Base-by-base conservation (phyloP, 805 yeast genomes). In the Candida tallmaniae region DNA sequence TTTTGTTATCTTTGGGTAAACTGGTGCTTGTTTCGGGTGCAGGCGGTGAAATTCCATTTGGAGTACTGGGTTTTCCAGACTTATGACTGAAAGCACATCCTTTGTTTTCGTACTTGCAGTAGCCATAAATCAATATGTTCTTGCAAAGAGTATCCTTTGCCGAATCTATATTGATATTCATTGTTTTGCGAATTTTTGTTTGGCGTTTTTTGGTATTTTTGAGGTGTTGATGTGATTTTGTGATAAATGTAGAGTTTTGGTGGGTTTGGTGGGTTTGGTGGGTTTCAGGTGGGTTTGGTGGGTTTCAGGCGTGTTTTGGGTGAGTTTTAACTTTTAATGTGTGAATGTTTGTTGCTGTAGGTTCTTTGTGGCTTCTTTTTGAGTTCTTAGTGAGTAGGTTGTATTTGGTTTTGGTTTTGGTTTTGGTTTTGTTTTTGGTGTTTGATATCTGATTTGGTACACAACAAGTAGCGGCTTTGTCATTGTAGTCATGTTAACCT, bases 61-160 rank as follows among this genome's bases (percentile, higher is more conserved):
- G 18, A n/a, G 23, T 18, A 12, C 9, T 14, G 20, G 21, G 27
- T 32, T 32, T 23, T 18, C 22, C 11, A 13, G 20, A 23, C n/a
- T 34, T 15, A 54, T 85, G 95, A 32, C 76, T 78, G 52, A 85
- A 87, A 2, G 80, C 82, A 53, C 96, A 87, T 8, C 95, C 95
- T 49, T 85, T 86, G 46, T 83, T 82, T 48, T 84, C 88, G 60
- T 74, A 86, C 55, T 85, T 85, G 65, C 96, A 87, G 50, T 73
- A 85, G 3, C 96, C 96, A 62, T 86, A 87, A 22, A 85, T 84
- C 31, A 81, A 76, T 36, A 86, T 79, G 50, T 87, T 87, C 54
- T 88, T 73, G 60, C 96, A 87, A 36, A 83, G 88, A 19, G 86
- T 80, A 39, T 79, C 80, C 56, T 75, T 80, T 5, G 89, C 88